Evolutionary conservation across 345 rosid genomes (phyloP).

Genomic region (Excoecaria agallocha): DNA sequence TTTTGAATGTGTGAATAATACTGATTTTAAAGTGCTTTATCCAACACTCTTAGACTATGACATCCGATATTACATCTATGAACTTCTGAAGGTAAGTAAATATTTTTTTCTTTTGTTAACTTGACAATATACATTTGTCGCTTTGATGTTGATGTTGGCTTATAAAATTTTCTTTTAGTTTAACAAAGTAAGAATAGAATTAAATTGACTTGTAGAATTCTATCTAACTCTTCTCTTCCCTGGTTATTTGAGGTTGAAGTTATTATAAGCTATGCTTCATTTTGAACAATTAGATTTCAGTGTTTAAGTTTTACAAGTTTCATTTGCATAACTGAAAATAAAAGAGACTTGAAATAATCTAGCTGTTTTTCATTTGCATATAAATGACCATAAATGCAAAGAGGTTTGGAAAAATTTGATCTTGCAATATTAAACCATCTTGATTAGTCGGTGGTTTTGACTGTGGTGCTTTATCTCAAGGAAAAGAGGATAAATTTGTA

Average conservation of each 20-base stretch:
- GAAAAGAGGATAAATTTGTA: neutral
- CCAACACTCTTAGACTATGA: slow-evolving; percentile 85
- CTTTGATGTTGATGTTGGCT: neutral
- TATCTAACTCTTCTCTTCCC: neutral
- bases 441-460: neutral
- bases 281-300: neutral
- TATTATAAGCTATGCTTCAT: neutral
- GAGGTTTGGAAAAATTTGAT: neutral
- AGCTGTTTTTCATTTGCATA: neutral
- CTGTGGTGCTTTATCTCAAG: neutral
- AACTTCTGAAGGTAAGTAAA: slow-evolving; percentile 76
- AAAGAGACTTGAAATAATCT: neutral
- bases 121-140: neutral
- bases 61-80: slow-evolving; percentile 80
- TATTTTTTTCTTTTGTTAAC: slow-evolving; percentile 11
- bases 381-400: neutral
- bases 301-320: neutral
- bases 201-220: neutral
- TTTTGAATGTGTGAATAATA: slow-evolving; percentile 90
- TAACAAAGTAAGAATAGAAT: neutral
- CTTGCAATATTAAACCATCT: neutral
- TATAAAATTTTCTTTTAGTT: neutral
- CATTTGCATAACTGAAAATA: neutral
- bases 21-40: slow-evolving; percentile 91
- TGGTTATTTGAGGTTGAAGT: neutral